Conservation (phyloP, 202 grass and related monocot species). For the Setaria italica region DNA sequence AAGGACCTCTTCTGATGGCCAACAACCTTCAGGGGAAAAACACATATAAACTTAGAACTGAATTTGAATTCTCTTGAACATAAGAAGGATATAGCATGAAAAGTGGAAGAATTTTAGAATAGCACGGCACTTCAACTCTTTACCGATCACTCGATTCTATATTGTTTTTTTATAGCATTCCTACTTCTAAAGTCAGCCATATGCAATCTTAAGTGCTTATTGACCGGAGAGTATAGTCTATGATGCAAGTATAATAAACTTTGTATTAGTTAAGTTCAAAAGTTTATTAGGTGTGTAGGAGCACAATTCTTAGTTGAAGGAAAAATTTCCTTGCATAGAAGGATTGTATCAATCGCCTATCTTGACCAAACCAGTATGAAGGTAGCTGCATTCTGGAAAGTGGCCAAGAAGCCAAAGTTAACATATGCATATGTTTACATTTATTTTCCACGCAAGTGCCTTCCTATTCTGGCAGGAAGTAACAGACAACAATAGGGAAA, state of each 20-base stretch:
- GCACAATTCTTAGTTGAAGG: neutral
- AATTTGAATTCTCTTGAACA: conserved; percentile 21
- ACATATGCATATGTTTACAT: neutral
- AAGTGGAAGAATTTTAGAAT: conserved; percentile 33
- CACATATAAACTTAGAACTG: conserved; percentile 5
- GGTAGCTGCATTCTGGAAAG: neutral
- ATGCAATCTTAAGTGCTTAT: conserved; percentile 23
- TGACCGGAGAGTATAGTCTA: neutral
- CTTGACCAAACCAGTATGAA: conserved; percentile 16
- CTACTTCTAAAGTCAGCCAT: conserved; percentile 4
- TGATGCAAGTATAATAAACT: conserved; percentile 12
- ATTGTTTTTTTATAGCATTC: neutral
- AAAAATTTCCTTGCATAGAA: neutral
- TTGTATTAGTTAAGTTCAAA: neutral
- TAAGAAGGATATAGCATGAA: conserved; percentile 16
- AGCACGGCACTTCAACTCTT: neutral
- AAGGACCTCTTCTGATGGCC: conserved; percentile 99
- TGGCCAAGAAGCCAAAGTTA: neutral
- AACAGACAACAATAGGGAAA: neutral
- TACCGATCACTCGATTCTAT: conserved; percentile 3
- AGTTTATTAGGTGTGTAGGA: conserved; percentile 13
- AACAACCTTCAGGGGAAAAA: conserved; percentile 64
- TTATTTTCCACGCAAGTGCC: conserved; percentile 12
- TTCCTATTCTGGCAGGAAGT: conserved; percentile 15
- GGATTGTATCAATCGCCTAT: neutral